Evolutionary conservation across 1,284 basidiomycete species (phyloP).

Genomic region (Ceratobasidium sp.): DNA sequence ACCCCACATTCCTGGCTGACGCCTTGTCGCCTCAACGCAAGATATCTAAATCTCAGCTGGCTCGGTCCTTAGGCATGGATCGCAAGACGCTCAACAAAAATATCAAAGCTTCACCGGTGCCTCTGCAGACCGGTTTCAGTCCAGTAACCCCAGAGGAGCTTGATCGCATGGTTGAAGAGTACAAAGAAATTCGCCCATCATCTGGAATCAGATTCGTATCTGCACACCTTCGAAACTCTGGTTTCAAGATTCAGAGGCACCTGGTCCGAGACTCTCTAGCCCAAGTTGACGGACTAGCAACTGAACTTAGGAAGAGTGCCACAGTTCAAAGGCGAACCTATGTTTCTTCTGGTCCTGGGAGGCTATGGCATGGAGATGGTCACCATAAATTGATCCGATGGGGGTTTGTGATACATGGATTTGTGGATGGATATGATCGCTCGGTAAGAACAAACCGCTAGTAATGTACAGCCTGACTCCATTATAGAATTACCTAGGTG

Average conservation of each 20-base stretch:
- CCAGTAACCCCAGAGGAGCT: background rate
- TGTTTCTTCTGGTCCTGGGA: background rate
- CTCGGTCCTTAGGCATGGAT: no score
- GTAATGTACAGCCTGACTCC: no score
- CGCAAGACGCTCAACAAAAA: no score
- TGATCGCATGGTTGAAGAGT: background rate
- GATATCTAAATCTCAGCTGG: no score
- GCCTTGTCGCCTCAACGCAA: no score
- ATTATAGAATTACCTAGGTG: background rate
- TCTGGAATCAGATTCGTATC: background rate
- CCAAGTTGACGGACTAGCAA: background rate
- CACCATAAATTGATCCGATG: constrained; percentile 53
- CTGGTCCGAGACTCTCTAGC: background rate
- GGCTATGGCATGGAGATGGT: constrained; percentile 52
- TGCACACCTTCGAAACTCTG: background rate
- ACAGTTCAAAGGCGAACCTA: background rate
- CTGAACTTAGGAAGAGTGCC: background rate
- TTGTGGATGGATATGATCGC: constrained; percentile 52
- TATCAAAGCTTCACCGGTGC: no score
- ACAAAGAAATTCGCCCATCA: background rate
- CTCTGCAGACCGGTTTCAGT: no score
- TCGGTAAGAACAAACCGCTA: constrained; percentile 43
- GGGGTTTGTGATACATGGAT: constrained; percentile 52
- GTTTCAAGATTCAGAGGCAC: background rate
- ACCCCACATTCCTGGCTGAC: no score